A percentile compares a stretch with the other conserved stretches of the same genome.
These are phyloP conservation scores for Bipolaris bicolor DNA, from an alignment of 2,329 filamentous ascomycete genomes.

Conservation along the genomic window DNA sequence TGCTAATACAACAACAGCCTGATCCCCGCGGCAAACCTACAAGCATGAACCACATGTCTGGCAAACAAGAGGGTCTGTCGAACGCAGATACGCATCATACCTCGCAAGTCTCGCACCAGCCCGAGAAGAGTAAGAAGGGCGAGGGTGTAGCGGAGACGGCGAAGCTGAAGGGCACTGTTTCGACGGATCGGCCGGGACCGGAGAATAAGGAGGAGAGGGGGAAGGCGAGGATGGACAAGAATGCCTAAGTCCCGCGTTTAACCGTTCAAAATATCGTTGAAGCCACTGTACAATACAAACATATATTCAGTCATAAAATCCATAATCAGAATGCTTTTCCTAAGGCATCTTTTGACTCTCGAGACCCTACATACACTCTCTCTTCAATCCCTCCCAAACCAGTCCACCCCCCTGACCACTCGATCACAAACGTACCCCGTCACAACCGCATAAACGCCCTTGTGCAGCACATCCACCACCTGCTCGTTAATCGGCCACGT, in stretches of 20 bases:
- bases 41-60: constrained; percentile 52
- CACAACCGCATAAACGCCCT: constrained; percentile 35
- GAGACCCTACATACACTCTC: too few species aligned
- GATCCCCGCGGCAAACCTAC: constrained; percentile 34
- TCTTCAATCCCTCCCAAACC: constrained; percentile 18
- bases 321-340: too few species aligned
- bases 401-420: constrained; percentile 25
- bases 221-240: constrained; percentile 35
- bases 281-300: too few species aligned
- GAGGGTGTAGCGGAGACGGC: constrained; percentile 63
- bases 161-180: constrained; percentile 54
- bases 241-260: neutral
- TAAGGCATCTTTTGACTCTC: too few species aligned
- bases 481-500: constrained; percentile 45
- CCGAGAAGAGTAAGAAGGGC: constrained; percentile 61
- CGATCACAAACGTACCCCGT: constrained; percentile 37
- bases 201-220: constrained; percentile 45
- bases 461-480: constrained; percentile 40
- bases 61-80: constrained; percentile 60
- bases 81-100: constrained; percentile 61
- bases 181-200: constrained; percentile 37
- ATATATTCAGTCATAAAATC: too few species aligned
- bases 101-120: constrained; percentile 50
- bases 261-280: too few species aligned
- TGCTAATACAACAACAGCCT: constrained; percentile 30